These are phyloP conservation scores for Suillus brevipes DNA, from an alignment of 768 basidiomycete species.

Conservation along the genomic window DNA sequence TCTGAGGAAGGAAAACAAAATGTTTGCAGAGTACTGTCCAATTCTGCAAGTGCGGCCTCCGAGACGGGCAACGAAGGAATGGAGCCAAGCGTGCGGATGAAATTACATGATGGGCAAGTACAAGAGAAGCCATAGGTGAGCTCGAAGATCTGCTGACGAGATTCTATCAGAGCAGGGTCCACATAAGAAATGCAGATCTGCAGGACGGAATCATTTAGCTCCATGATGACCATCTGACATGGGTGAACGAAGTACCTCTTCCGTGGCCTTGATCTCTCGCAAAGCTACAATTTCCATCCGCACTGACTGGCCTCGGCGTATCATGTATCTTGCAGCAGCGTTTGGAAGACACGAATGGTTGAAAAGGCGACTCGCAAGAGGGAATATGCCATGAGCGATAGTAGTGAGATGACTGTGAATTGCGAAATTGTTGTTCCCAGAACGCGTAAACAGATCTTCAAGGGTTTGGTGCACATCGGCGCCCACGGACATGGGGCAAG, in stretches of 20 bases:
- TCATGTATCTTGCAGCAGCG: slow-evolving; percentile 59
- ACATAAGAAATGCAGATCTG: slow-evolving; percentile 77
- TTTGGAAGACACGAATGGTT: slow-evolving; percentile 84
- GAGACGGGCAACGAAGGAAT: slow-evolving; percentile 41
- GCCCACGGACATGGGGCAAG: slow-evolving; percentile 34
- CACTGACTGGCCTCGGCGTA: slow-evolving; percentile 39
- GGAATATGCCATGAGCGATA: slow-evolving; percentile 75
- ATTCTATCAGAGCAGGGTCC: slow-evolving; percentile 70
- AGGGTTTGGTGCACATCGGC: slow-evolving; percentile 23
- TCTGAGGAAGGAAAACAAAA: slow-evolving; percentile 37
- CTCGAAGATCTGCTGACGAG: slow-evolving; percentile 57
- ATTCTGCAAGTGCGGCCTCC: slow-evolving; percentile 13
- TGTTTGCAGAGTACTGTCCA: slow-evolving; percentile 36
- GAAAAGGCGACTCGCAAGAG: slow-evolving; percentile 74
- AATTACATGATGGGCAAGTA: slow-evolving; percentile 56
- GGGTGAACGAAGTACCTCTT: slow-evolving; percentile 54
- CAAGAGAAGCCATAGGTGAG: slow-evolving; percentile 71
- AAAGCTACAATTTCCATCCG: slow-evolving; percentile 69
- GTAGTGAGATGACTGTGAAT: slow-evolving; percentile 72
- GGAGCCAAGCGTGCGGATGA: slow-evolving; percentile 38
- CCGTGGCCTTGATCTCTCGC: slow-evolving; percentile 51
- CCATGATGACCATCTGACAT: slow-evolving; percentile 3
- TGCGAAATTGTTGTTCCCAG: slow-evolving; percentile 81
- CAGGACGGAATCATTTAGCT: not conserved
- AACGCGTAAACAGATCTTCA: slow-evolving; percentile 51